phyloP scores from a whole-genome alignment of 495 filamentous ascomycete species.

The Parathielavia hyrcaniae region DNA sequence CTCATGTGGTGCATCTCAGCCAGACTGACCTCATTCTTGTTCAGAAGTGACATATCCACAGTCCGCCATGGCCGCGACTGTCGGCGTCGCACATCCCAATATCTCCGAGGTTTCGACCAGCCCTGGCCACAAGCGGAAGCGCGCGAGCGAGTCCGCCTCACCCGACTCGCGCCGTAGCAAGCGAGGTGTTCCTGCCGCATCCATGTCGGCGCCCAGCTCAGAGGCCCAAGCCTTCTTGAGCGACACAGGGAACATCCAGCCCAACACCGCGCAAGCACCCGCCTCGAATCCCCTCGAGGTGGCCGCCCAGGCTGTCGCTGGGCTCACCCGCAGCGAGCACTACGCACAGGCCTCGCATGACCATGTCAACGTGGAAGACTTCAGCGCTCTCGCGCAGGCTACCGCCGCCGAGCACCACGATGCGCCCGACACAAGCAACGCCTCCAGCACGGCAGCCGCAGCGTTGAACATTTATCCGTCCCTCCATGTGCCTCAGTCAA shows the following conservation, averaged over 20 bases:
- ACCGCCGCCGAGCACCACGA: constrained; percentile 43
- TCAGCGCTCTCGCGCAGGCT: constrained; percentile 45
- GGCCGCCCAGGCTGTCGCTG: too few species aligned
- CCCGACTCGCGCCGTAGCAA: constrained; percentile 43
- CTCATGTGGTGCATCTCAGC: background rate
- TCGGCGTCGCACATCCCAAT: constrained; percentile 40
- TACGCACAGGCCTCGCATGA: constrained; percentile 40
- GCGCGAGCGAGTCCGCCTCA: constrained; percentile 36
- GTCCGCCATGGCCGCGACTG: constrained; percentile 39
- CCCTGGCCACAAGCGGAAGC: constrained; percentile 45
- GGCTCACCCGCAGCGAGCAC: too few species aligned
- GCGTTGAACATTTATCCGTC: constrained; percentile 60
- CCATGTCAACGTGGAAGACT: constrained; percentile 42
- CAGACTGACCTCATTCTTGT: constrained; percentile 7
- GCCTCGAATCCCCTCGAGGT: too few species aligned
- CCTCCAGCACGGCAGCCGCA: constrained; percentile 65
- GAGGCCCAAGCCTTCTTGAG: constrained; percentile 40
- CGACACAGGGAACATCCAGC: constrained; percentile 37
- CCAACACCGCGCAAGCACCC: too few species aligned
- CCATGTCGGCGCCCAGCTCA: constrained; percentile 35
- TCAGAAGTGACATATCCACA: constrained; percentile 20
- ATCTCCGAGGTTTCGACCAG: constrained; percentile 26
- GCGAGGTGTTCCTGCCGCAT: constrained; percentile 37
- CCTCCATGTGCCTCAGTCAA: constrained; percentile 64
- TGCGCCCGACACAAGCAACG: constrained; percentile 41